phyloP scores from a whole-genome alignment of 345 rosid species.

The Linum trigynum region DNA sequence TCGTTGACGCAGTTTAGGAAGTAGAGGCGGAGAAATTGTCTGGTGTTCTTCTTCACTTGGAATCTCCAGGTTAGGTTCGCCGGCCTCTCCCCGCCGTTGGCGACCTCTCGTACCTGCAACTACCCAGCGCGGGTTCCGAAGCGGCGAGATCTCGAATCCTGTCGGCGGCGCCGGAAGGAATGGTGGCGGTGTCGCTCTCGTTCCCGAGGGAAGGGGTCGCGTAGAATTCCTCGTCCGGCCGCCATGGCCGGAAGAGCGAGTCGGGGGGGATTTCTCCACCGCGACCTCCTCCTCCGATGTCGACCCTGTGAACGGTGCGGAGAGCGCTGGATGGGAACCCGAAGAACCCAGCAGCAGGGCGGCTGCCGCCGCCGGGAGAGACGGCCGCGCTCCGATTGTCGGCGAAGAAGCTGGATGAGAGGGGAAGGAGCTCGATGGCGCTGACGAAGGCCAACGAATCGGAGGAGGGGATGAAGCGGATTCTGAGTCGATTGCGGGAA shows the following conservation, averaged over 20 bases:
- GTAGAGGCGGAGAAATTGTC: slow-evolving; percentile 9
- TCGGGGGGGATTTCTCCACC: too few species aligned
- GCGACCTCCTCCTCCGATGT: neutral
- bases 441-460: slow-evolving; percentile 10
- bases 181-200: neutral
- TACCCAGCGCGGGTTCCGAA: neutral
- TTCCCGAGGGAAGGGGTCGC: neutral
- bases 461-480: slow-evolving; percentile 3
- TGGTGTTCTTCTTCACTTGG: slow-evolving; percentile 1
- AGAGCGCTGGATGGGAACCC: slow-evolving; percentile 1
- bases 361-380: too few species aligned
- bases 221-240: neutral
- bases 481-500: slow-evolving; percentile 8
- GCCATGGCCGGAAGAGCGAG: neutral
- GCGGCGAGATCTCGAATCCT: neutral
- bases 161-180: too few species aligned
- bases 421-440: slow-evolving; percentile 11
- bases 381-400: neutral
- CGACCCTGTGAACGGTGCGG: slow-evolving; percentile 7
- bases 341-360: neutral
- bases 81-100: too few species aligned
- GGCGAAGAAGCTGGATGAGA: neutral
- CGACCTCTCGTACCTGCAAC: neutral
- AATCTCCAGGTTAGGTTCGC: slow-evolving; percentile 11
- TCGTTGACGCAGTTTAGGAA: neutral